Evolutionary conservation across 768 basidiomycete species (phyloP), one percentile per base, ranked within the genome.

Genomic region (Myochromella boudieri): DNA sequence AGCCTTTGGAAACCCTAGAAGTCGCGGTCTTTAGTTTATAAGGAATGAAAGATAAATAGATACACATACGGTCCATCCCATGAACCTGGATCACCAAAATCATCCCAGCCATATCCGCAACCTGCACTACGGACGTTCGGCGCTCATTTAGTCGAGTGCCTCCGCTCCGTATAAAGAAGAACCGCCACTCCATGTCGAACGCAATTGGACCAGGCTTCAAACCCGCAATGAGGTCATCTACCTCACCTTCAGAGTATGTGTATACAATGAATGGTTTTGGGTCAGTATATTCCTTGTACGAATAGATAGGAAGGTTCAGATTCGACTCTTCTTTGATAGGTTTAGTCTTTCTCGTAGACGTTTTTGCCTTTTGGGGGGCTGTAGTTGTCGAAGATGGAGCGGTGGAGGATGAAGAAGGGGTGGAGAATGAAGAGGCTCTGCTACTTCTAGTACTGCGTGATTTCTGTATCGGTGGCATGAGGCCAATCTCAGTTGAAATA

Each of bases 101-200:
- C n/a, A 67, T 20, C 2, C 65, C 65, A 5, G 44, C 42, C 7
- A 53, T 34, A 56, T 68, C 67, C 11, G 62, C 61, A 15, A 69
- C 37, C 48, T 69, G 68, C 22, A 68, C 58, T 15, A 68, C 59
- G 1, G 68, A 66, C 22, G 55, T 56, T 33, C 56, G 52, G 8
- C 62, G 47, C 28, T 65, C 60, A 10, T 40, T 41, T 1, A 40
- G 17, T n/a, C 40, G 18, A 6, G 38, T 34, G 8, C 40, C 50
- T 22, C 6, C 24, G 4, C 43, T 31, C 12, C 48, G 44, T 5
- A 44, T 46, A 14, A 45, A 58, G 15, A 60, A 41, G 28, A 63
- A 62, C 21, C 61, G 58, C 68, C 68, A 69, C 47, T 69, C 68
- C 36, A 67, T 56, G 46, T 69, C 68, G 26, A 68, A 57, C 10